phyloP scores from a whole-genome alignment of 2,329 filamentous ascomycete genomes.

The Calonectria henricotiae region DNA sequence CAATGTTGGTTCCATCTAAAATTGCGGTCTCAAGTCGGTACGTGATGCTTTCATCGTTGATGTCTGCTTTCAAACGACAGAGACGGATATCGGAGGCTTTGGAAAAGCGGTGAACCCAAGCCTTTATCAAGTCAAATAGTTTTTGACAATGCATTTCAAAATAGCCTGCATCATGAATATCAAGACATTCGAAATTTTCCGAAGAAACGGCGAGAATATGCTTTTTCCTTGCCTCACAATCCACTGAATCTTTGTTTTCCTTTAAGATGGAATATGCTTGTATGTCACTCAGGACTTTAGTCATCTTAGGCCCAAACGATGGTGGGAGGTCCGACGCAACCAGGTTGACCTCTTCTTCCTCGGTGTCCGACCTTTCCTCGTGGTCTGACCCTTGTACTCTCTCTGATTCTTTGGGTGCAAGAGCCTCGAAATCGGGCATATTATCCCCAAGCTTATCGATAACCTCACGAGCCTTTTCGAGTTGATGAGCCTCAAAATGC shows the following conservation, averaged over 20 bases:
- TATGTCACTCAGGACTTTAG: neutral
- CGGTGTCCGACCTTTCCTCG: neutral
- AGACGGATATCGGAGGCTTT: neutral
- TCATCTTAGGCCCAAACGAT: neutral
- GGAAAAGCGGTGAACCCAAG: neutral
- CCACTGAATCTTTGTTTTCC: neutral
- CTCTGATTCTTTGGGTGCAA: neutral
- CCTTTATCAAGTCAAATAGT: neutral
- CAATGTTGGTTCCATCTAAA: neutral
- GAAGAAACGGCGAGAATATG: neutral
- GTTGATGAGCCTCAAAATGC: constrained; percentile 96
- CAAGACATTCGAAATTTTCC: neutral
- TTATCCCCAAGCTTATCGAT: constrained; percentile 94
- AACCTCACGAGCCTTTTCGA: constrained; percentile 96
- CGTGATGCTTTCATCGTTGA: neutral
- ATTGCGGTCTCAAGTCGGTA: neutral
- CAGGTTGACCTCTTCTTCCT: too few relatives aligned
- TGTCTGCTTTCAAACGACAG: neutral
- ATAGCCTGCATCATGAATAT: neutral
- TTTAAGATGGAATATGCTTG: neutral
- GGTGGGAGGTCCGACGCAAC: neutral
- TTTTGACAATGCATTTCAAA: neutral
- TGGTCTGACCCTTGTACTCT: too few relatives aligned
- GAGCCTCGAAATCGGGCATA: constrained; percentile 89
- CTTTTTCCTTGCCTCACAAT: neutral